Evolutionary conservation across 371 early-diverging fungal genomes (phyloP).

Genomic region (Modicella reniformis): DNA sequence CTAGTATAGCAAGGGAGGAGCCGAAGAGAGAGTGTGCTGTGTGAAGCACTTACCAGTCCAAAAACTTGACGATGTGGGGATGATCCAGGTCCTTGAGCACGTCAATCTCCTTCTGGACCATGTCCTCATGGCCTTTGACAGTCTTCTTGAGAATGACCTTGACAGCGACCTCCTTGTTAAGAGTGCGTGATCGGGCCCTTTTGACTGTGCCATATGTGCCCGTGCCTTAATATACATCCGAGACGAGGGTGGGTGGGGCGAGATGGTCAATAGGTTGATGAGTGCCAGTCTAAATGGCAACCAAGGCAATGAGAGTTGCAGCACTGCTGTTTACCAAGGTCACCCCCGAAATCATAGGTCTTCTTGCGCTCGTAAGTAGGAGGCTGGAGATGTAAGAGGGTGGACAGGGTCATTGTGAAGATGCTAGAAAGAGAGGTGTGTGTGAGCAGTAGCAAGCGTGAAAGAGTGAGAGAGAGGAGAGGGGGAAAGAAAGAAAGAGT

Average conservation of each 20-base stretch:
- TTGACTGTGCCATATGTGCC: slow-evolving; percentile 83
- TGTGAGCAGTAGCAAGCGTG: background rate
- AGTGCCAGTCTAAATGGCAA: background rate
- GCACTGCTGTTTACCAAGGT: slow-evolving; percentile 61
- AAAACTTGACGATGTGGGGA: slow-evolving; percentile 83
- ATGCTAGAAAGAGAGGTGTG: background rate
- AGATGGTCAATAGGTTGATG: background rate
- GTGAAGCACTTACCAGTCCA: slow-evolving; percentile 78
- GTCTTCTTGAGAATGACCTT: slow-evolving; percentile 82
- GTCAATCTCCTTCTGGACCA: slow-evolving; percentile 81
- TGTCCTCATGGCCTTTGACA: slow-evolving; percentile 71
- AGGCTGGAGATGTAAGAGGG: slow-evolving; percentile 62
- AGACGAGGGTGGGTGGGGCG: no score
- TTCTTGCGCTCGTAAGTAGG: slow-evolving; percentile 76
- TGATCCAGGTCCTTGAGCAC: slow-evolving; percentile 76
- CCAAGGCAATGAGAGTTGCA: background rate
- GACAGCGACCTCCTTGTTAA: slow-evolving; percentile 75
- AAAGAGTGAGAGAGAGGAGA: background rate
- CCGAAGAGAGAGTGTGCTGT: no score
- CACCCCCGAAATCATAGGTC: slow-evolving; percentile 67
- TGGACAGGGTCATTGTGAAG: slow-evolving; percentile 39
- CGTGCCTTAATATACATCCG: slow-evolving; percentile 64
- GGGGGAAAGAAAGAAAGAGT: background rate
- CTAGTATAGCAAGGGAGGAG: no score
- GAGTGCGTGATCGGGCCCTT: slow-evolving; percentile 65